phyloP scores from a whole-genome alignment of 495 filamentous ascomycete species.

The Pyrenula massariospora region DNA sequence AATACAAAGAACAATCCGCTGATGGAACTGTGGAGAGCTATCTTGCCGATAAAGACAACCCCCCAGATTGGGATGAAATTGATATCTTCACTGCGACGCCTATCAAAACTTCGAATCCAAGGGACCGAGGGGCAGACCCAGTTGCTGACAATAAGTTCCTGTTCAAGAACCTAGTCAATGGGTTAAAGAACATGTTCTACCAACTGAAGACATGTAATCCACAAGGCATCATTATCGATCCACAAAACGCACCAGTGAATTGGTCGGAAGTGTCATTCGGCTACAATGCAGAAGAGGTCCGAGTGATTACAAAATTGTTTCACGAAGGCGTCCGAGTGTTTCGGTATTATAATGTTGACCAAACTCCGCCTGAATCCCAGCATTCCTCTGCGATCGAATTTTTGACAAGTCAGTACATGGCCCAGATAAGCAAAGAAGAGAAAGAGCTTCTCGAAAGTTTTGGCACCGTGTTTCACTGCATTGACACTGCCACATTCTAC shows the following conservation, averaged over 20 bases:
- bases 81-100: slow-evolving; percentile 95
- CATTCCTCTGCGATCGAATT: slow-evolving; percentile 75
- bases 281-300: slow-evolving; percentile 93
- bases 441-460: slow-evolving; percentile 97
- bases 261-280: slow-evolving; percentile 95
- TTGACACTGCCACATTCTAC: slow-evolving; percentile 96
- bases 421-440: slow-evolving; percentile 85
- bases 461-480: slow-evolving; percentile 95
- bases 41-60: slow-evolving; percentile 65
- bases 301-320: slow-evolving; percentile 93
- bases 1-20: slow-evolving; percentile 46
- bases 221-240: slow-evolving; percentile 50
- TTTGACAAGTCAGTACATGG: slow-evolving; percentile 84
- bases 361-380: slow-evolving; percentile 60
- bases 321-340: slow-evolving; percentile 93
- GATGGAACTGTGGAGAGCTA: slow-evolving; percentile 52
- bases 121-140: slow-evolving; percentile 81
- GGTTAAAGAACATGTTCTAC: slow-evolving; percentile 92
- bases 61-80: slow-evolving; percentile 92
- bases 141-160: slow-evolving; percentile 98
- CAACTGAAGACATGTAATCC: slow-evolving; percentile 88
- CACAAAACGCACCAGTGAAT: slow-evolving; percentile 66
- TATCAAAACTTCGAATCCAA: slow-evolving; percentile 87
- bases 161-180: slow-evolving; percentile 97
- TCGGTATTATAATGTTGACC: slow-evolving; percentile 86